A percentile compares a stretch with the other conserved stretches of the same genome.
These are phyloP conservation scores for Saccharomycopsis hybrid DNA, from an alignment of 1,139 yeast genomes.

Conservation along the genomic window DNA sequence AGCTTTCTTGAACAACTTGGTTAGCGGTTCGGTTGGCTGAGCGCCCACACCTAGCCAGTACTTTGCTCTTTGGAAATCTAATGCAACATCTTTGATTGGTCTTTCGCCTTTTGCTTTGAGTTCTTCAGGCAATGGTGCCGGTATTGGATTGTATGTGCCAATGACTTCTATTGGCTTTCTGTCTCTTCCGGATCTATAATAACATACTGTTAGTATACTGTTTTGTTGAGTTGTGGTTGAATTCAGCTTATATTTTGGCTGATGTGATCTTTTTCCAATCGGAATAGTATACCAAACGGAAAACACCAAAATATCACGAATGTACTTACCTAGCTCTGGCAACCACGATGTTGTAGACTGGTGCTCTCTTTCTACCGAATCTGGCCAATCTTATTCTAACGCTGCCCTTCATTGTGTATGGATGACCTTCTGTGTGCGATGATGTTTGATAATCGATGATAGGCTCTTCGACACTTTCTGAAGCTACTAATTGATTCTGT, in stretches of 20 bases:
- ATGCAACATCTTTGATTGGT: constrained; percentile 70
- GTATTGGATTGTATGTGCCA: constrained; percentile 87
- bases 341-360: constrained; percentile 88
- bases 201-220: too few species aligned
- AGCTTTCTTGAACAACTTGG: constrained; percentile 70
- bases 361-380: constrained; percentile 84
- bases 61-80: constrained; percentile 87
- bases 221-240: too few species aligned
- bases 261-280: too few species aligned
- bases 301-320: constrained; percentile 14
- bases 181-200: constrained; percentile 55
- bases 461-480: too few species aligned
- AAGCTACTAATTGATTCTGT: too few species aligned
- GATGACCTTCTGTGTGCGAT: neutral
- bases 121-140: constrained; percentile 60
- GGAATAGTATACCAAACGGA: neutral
- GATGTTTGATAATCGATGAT: too few species aligned
- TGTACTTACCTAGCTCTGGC: constrained; percentile 45
- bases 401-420: constrained; percentile 34
- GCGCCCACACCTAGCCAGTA: constrained; percentile 99
- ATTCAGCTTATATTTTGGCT: constrained; percentile 7
- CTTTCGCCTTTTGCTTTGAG: constrained; percentile 46
- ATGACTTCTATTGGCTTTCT: constrained; percentile 88
- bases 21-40: constrained; percentile 81
- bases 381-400: constrained; percentile 83